These are phyloP conservation scores for Phaffomyces thermotolerans DNA, from an alignment of 805 yeast genomes.

Conservation along the genomic window DNA sequence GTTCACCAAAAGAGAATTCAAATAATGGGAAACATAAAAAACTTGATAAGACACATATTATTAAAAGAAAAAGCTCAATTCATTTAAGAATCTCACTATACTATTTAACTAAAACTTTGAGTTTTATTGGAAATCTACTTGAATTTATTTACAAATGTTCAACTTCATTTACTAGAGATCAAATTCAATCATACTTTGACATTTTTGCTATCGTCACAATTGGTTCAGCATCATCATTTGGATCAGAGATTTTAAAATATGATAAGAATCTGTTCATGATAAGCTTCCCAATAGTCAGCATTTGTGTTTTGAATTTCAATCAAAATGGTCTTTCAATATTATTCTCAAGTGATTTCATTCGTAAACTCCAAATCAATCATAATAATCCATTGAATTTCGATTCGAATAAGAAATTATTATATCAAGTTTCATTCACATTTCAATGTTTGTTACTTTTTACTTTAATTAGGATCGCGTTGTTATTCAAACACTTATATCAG, in stretches of 20 bases:
- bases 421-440: neutral
- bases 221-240: conserved; percentile 10
- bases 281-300: conserved; percentile 1
- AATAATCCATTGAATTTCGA: too few relatives aligned
- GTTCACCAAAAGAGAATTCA: neutral
- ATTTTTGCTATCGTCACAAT: conserved; percentile 6
- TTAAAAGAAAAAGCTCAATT: conserved; percentile 3
- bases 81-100: conserved; percentile 7
- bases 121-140: neutral
- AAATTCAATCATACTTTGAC: conserved; percentile 2
- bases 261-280: conserved; percentile 10
- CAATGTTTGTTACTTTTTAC: conserved; percentile 3
- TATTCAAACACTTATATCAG: conserved; percentile 2
- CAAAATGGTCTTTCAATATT: neutral
- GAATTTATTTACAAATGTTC: neutral
- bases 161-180: conserved; percentile 1
- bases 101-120: neutral
- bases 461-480: conserved; percentile 1
- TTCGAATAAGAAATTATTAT: neutral
- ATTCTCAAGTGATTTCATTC: neutral
- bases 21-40: neutral
- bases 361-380: neutral
- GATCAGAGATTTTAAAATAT: conserved; percentile 9
- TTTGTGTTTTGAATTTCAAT: conserved; percentile 1
- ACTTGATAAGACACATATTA: neutral